phyloP scores from a whole-genome alignment of 768 basidiomycete species.

The Panaeolus papilionaceus region DNA sequence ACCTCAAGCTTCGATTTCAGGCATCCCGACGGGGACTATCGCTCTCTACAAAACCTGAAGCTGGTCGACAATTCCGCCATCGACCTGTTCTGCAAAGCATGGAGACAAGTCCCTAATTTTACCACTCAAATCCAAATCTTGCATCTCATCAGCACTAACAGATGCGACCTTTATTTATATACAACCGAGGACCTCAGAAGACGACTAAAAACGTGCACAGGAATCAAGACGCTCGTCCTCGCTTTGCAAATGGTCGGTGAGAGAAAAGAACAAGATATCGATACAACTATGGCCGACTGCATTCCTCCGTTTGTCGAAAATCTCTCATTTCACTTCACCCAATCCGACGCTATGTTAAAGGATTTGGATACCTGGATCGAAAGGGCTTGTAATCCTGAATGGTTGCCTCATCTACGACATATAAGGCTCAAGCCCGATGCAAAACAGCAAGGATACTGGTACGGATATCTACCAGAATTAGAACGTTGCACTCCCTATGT shows the following conservation, averaged over 20 bases:
- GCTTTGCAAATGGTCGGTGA: not conserved
- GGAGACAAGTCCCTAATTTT: not conserved
- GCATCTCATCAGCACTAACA: not conserved
- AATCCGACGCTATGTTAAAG: conserved; percentile 12
- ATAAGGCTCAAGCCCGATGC: conserved; percentile 14
- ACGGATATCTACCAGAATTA: not conserved
- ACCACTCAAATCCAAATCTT: not conserved
- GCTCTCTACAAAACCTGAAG: not conserved
- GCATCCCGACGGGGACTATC: not conserved
- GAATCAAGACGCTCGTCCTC: not conserved
- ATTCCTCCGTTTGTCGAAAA: conserved; percentile 16
- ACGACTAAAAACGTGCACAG: not conserved
- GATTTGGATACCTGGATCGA: conserved; percentile 20
- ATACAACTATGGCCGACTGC: conserved; percentile 6
- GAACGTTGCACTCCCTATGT: not conserved
- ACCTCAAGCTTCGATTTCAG: not conserved
- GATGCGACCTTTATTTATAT: not conserved
- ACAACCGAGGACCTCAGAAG: not conserved
- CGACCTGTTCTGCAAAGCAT: conserved; percentile 4
- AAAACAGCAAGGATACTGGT: not conserved
- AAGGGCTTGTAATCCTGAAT: conserved; percentile 2
- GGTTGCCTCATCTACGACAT: conserved; percentile 16
- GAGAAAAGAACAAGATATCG: not conserved
- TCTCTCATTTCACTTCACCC: conserved; percentile 18
- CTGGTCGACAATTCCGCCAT: not conserved